Evolutionary conservation across 257 asterid species (phyloP), one percentile per base, ranked within the genome.

Genomic region (Gentiana straminea): DNA sequence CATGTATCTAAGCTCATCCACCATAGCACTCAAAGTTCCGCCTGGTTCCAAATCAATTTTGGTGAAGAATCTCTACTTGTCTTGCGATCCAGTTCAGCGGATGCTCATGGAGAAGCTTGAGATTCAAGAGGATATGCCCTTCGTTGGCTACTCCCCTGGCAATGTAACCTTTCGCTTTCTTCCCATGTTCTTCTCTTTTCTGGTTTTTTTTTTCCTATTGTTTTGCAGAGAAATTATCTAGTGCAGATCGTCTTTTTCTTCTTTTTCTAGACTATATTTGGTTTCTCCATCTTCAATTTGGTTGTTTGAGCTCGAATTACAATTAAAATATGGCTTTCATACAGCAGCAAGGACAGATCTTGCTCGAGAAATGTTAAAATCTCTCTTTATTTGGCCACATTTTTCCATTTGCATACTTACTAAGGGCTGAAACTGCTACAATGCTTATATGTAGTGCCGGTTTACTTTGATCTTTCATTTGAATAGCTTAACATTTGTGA

Each of bases 21-120:
- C 1, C 0, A 60, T 73, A 46, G 52, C 60, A 2, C 68, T 73
- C 11, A n/a, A 56, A 55, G 58, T 64, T 34, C 77, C 70, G 1
- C 47, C 37, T 0, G 62, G 32, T 4, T 36, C 34, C 32, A 33
- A 3, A 60, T 72, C 15, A 44, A 69, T 79, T 60, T 13, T 79
- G 58, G 74, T 79, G 34, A 73, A 73, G 72, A 79, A 79, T 66
- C 67, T 79, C 12, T 76, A 65, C 73, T 67, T 76, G 44, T 79
- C 86, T 4, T 79, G 86, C 53, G 86, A 79, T 50, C 86, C 82
- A 44, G 76, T 70, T 65, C 68, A 76, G 80, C 66, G 66, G 3
- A 1, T 2, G 32, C 77, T 65, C 1, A 79, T 79, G 83, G 55
- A 34, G 0, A 51, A 58, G 13, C 59, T 44, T 35, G 35, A 3